Conservation (phyloP, 2,329 filamentous ascomycete genomes). For the Calonectria honghensis region DNA sequence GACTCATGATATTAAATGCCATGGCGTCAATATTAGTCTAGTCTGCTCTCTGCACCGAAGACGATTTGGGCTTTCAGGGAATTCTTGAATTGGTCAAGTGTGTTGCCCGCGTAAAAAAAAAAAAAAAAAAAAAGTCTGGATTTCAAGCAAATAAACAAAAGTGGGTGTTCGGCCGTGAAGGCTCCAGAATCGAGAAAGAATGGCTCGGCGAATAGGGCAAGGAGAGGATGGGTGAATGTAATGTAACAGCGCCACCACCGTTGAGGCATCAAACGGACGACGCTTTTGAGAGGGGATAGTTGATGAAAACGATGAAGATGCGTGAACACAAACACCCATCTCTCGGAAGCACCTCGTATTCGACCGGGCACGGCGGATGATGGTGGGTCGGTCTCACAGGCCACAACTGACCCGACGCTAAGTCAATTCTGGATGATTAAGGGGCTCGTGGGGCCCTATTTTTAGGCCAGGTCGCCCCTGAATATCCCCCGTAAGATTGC, state of each 20-base stretch:
- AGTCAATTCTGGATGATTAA: neutral
- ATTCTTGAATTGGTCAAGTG: neutral
- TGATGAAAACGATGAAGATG: neutral
- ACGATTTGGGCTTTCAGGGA: neutral
- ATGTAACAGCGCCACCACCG: neutral
- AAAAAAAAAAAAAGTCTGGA: neutral
- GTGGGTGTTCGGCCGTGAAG: neutral
- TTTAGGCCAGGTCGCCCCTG: neutral
- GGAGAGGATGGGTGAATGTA: neutral
- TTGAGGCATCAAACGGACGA: neutral
- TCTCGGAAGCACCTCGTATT: neutral
- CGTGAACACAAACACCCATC: neutral
- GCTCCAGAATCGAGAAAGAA: neutral
- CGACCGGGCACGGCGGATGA: neutral
- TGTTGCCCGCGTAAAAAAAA: neutral
- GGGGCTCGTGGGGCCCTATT: neutral
- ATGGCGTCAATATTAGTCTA: neutral
- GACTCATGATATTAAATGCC: neutral
- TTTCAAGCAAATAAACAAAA: neutral
- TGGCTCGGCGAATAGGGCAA: neutral
- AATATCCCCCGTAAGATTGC: neutral
- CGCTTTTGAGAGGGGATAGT: neutral
- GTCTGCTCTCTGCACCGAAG: neutral
- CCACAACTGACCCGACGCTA: neutral
- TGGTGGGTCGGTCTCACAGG: neutral